Percentiles rank a stretch among this genome's conserved stretches.
Evolutionary conservation across 352 stramenopile species (phyloP).

Genomic region (Globisporangium orthogonon): DNA sequence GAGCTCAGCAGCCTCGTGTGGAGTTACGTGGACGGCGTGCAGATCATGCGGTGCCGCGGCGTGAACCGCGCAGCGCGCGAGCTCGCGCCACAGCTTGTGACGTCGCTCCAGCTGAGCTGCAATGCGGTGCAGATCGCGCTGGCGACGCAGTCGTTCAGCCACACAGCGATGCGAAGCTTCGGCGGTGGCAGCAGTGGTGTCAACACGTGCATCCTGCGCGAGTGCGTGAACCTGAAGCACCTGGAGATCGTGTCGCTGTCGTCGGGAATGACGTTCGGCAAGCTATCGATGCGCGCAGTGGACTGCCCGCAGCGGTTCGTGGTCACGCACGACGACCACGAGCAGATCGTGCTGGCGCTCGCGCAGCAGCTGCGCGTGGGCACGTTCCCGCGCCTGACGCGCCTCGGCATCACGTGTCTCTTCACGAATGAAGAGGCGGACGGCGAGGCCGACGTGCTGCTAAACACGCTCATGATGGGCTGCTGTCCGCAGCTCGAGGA

Average conservation of each 20-base stretch:
- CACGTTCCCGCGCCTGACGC: constrained; percentile 45
- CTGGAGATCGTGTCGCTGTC: constrained; percentile 79
- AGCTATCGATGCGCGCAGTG: constrained; percentile 77
- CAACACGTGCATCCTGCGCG: constrained; percentile 35
- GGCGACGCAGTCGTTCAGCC: constrained; percentile 16
- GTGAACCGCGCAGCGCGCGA: constrained; percentile 39
- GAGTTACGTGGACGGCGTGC: constrained; percentile 67
- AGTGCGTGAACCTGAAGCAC: constrained; percentile 58
- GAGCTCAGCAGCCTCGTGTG: constrained; percentile 70
- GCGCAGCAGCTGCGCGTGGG: constrained; percentile 55
- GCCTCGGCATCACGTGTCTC: constrained; percentile 67
- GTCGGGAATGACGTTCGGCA: constrained; percentile 75
- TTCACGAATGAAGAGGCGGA: constrained; percentile 87
- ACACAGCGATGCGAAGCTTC: not conserved
- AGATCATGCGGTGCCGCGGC: constrained; percentile 67
- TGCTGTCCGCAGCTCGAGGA: constrained; percentile 74
- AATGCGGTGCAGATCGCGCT: constrained; percentile 65
- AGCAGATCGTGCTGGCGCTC: constrained; percentile 77
- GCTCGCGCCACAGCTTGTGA: constrained; percentile 56
- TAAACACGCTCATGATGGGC: constrained; percentile 75
- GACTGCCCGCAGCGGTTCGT: constrained; percentile 84
- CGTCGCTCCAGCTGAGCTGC: constrained; percentile 72
- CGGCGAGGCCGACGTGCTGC: constrained; percentile 71
- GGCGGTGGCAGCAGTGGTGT: not conserved
- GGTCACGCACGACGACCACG: constrained; percentile 83